Base-by-base conservation (phyloP, 2,329 filamentous ascomycete genomes). In the Colletotrichum sp. region DNA sequence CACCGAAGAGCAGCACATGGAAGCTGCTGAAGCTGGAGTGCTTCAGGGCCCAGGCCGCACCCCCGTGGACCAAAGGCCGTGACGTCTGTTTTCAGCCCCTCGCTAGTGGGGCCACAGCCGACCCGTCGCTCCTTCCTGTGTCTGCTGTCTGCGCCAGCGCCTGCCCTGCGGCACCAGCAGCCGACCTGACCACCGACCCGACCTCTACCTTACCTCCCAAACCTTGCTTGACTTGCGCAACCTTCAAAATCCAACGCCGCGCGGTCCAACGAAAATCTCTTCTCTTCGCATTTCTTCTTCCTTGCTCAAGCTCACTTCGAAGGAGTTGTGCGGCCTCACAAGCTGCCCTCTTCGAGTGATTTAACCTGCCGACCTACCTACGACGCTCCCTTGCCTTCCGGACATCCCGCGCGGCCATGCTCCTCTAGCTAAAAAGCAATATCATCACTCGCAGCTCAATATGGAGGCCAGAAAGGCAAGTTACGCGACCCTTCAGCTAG, bases 381-480 rank as follows among this genome's bases (percentile, higher is more conserved):
- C 34, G 25, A 67, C 22, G 36, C 55, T 30, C 64, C 62, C 52
- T 34, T 16, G 56, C 36, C 15, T 34, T 39, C 74, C 71, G 39
- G 55, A 66, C 34, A 60, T 70, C 74, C 71, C 74, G 66, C 30
- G 52, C 71, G 36, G 71, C 61, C 74, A 74, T 76, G 74, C 74
- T 75, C 30, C 8, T 75, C 52, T 75, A 76, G 74, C 71, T 75
- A 32, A 64, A 52, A 73, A 75, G 32, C 64, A 73, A 58, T 43
- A 75, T 68, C 73, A 71, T 71, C 64, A 70, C 43, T 71, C 52
- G 70, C 64, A 70, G 36, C 70, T 66, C 73, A 77, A 28, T 18
- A 87, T 87, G 86, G 86, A 87, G 79, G 84, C 82, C 75, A 84
- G 81, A 79, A 87, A 87, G 85, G 86, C 86, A 81, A 69, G 64